Conservation (phyloP, 305 asterid genomes). For the Rubia balearica region DNA sequence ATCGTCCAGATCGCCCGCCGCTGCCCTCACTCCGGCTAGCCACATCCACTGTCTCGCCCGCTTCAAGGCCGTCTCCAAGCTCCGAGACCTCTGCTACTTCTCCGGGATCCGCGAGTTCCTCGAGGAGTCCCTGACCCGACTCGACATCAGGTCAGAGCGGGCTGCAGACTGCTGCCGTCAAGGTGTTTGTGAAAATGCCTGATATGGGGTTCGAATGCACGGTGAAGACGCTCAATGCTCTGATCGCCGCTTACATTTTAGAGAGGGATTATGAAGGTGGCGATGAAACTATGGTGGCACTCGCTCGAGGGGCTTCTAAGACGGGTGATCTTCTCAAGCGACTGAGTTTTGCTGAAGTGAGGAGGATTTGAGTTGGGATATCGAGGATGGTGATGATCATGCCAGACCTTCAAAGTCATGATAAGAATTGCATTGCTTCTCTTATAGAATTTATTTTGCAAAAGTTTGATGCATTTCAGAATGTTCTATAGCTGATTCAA, state of each 20-base stretch:
- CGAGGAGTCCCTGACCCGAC: constrained; percentile 40
- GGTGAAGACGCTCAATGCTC: constrained; percentile 50
- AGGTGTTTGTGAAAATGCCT: constrained; percentile 60
- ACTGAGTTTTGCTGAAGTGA: no score
- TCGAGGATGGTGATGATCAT: no score
- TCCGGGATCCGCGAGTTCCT: constrained; percentile 47
- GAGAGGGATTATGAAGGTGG: constrained; percentile 48
- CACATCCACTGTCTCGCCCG: constrained; percentile 61
- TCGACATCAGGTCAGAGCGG: constrained; percentile 40
- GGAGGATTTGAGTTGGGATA: no score
- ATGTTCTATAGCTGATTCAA: no score
- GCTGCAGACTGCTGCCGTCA: constrained; percentile 46
- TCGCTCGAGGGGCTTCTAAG: no score
- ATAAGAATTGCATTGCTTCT: no score
- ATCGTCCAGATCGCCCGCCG: constrained; percentile 39
- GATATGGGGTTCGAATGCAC: constrained; percentile 36
- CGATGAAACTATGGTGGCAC: no score
- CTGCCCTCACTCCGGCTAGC: constrained; percentile 54
- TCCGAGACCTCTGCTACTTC: constrained; percentile 33
- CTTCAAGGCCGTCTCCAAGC: constrained; percentile 48
- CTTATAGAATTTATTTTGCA: no score
- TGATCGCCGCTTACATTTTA: constrained; percentile 51
- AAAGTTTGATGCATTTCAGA: no score
- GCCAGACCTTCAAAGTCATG: no score
- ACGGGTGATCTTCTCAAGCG: no score